A percentile compares a stretch with the other conserved stretches of the same genome.
phyloP scores from a whole-genome alignment of 2,329 filamentous ascomycete genomes.

The Aureobasidium sp. region DNA sequence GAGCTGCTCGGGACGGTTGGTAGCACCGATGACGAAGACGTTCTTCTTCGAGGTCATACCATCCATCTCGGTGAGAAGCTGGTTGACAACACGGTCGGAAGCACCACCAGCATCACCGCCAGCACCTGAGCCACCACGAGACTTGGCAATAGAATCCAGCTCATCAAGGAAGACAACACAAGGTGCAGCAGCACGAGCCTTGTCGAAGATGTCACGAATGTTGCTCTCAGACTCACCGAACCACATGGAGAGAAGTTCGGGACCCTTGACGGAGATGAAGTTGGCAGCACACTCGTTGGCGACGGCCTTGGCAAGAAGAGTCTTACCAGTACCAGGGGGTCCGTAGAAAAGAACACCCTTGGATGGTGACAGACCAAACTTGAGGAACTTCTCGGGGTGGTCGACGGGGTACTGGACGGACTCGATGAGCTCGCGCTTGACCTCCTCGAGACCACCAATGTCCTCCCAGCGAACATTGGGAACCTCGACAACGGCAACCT shows the following conservation, averaged over 20 bases:
- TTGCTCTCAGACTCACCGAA: slow-evolving; percentile 99
- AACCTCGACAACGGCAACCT: slow-evolving; percentile 97
- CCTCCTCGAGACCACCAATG: slow-evolving; percentile 93
- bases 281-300: slow-evolving; percentile 99
- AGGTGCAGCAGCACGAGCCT: slow-evolving; percentile 93
- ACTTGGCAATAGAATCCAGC: slow-evolving; percentile 98
- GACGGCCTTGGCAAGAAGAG: slow-evolving; percentile 96
- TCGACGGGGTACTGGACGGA: slow-evolving; percentile 98
- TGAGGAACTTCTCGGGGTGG: slow-evolving; percentile 99
- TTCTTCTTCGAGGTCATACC: slow-evolving; percentile 99
- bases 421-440: slow-evolving; percentile 99
- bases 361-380: slow-evolving; percentile 96
- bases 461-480: slow-evolving; percentile 99
- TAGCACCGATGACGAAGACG: slow-evolving; percentile 98
- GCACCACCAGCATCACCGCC: slow-evolving; percentile 94
- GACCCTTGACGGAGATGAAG: slow-evolving; percentile 99
- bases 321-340: slow-evolving; percentile 99
- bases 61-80: slow-evolving; percentile 98
- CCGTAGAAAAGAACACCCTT: slow-evolving; percentile 98
- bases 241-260: slow-evolving; percentile 98
- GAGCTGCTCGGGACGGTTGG: slow-evolving; percentile 96
- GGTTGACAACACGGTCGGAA: slow-evolving; percentile 98
- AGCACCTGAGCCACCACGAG: slow-evolving; percentile 93
- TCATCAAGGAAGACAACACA: slow-evolving; percentile 99
- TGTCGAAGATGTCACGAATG: slow-evolving; percentile 99